Base-by-base conservation (phyloP, 2,329 filamentous ascomycete genomes). In the Pseudohalonectria lignicola region DNA sequence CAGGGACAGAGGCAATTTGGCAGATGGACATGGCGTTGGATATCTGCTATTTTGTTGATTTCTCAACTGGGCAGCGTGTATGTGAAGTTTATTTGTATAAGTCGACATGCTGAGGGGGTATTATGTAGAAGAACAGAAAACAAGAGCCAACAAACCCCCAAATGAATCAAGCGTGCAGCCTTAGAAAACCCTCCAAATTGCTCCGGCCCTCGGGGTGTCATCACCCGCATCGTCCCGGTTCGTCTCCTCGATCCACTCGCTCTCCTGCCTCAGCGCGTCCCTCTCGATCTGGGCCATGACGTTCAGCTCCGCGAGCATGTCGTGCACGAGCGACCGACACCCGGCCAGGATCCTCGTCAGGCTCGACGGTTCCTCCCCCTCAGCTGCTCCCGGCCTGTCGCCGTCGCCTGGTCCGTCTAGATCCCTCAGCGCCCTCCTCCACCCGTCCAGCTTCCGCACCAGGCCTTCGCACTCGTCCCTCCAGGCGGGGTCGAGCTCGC, bases 241-340 rank as follows among this genome's bases (percentile, higher is more conserved):
- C 59, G 73, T 67, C 41, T 50, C 57, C 53, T 63, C 63, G 31
- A 82, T 71, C 73, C 78, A 81, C 31, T 61, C 62, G 40, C 66
- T 64, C 54, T 83, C 79, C 32, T 66, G 62, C 34, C 55, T 58
- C 37, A 75, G 54, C 4, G 74, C 69, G 47, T 76, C 74, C 34
- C 57, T 59, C 56, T 80, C 75, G 40, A 83, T 71, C 48, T 68
- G 64, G 39, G 65, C 65, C 78, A 83, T 82, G 42, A 69, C 43
- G n/a, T 55, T 54, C 44, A 83, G 57, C 59, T 82, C 79, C n/a
- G 60, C 61, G 32, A 78, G 54, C 76, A 82, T 82, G 26, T 67
- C 72, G 34, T 59, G 51, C 11, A 80, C 64, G 32, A 82, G 53
- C 13, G 48, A 50, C 17, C 61, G 53, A 39, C 67, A 73, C 3